Base-by-base conservation (phyloP, 495 filamentous ascomycete genomes). In the Neurospora sp. region DNA sequence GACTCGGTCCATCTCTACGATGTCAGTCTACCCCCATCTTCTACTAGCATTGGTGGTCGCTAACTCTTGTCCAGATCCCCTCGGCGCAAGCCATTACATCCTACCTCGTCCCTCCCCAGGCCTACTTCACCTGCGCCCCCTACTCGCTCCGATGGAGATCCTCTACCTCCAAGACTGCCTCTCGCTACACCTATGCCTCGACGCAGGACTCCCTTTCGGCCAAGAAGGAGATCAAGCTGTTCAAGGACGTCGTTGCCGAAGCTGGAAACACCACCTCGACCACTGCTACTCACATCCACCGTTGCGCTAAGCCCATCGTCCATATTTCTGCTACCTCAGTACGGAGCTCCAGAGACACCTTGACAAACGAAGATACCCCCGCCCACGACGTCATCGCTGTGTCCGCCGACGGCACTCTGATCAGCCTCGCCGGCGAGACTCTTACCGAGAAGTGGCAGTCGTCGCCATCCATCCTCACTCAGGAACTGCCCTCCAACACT, bases 1-100 rank as follows among this genome's bases (percentile, higher is more conserved):
- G 94, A 97, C 78, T 91, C 92, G 16, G 86, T 98, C 16, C 96
- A 94, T 79, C 89, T 99, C 69, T 98, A 98, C 83, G 92, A 97
- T 86, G 95, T 99, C 82, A 74, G 86, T 54, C 46, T 27, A 69
- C 40, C 27, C 18, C 18, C 7, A n/a, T 20, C 71, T 74, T 46
- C 9, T n/a, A 37, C 46, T 37, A 69, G 20, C 3, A n/a, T 37
- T 41, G n/a, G 31, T 62, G 14, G 14, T 62, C 66, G 48, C 73
- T 80, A 75, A 84, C 66, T 39, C 6, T 35, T 8, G 27, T 73
- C 5, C 76, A 96, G 93, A 85, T 96, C 31, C 90, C 92, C 79
- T 91, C 90, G 1, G 89, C 93, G n/a, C 90, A 89, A 72, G 87
- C 94, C 40, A 85, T 95, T 37, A 92, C 93, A 16, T 95, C 93